phyloP scores from a whole-genome alignment of 257 asterid genomes.

The Penstemon barbatus region DNA sequence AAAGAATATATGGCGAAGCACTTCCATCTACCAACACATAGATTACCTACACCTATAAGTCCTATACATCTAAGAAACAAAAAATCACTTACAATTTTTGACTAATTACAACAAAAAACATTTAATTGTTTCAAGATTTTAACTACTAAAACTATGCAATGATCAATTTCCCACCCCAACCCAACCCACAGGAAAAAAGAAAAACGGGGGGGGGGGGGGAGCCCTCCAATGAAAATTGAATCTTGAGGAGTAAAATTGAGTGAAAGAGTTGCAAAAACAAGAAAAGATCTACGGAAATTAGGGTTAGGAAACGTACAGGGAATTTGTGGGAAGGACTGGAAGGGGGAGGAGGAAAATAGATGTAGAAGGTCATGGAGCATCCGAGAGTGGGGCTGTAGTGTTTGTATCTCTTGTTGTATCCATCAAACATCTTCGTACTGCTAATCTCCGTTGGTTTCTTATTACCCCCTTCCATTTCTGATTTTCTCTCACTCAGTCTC shows the following conservation, averaged over 20 bases:
- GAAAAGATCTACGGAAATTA: not conserved
- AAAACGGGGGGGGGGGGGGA: not conserved
- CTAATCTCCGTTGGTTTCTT: constrained; percentile 74
- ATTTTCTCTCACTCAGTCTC: not conserved
- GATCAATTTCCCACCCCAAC: not conserved
- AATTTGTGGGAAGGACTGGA: constrained; percentile 58
- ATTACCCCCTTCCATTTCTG: constrained; percentile 42
- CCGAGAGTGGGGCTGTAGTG: constrained; percentile 83
- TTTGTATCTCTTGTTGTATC: constrained; percentile 88
- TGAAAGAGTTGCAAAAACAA: too few relatives aligned
- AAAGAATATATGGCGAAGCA: not conserved
- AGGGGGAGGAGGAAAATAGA: constrained; percentile 84
- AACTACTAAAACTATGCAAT: not conserved
- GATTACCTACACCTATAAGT: not conserved
- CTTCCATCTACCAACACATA: not conserved
- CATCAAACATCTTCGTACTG: constrained; percentile 91
- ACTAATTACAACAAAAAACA: too few relatives aligned
- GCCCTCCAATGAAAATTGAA: constrained; percentile 11
- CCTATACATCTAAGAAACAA: too few relatives aligned
- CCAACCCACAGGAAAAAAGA: too few relatives aligned
- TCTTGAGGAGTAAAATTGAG: not conserved
- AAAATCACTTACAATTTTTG: too few relatives aligned
- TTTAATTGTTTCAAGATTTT: too few relatives aligned
- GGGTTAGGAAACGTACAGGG: constrained; percentile 48
- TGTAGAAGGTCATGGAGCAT: constrained; percentile 87